Percentiles rank a stretch among this genome's conserved stretches.
Evolutionary conservation across 1,139 yeast species (phyloP).

Genomic region (Suhomyces atakaporum): DNA sequence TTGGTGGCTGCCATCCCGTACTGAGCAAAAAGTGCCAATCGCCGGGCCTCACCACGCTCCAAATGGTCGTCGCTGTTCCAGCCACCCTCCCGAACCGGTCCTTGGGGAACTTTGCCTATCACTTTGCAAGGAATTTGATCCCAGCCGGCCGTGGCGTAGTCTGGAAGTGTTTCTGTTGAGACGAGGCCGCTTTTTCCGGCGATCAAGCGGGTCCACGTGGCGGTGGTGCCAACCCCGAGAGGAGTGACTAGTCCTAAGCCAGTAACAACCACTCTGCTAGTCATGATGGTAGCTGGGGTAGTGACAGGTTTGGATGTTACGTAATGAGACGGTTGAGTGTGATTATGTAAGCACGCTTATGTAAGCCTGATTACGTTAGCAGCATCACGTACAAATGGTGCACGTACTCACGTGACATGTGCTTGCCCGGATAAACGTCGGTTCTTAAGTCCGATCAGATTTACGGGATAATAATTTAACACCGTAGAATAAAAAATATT

Average conservation of each 20-base stretch:
- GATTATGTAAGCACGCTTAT: too few relatives aligned
- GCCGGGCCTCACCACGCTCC: slow-evolving; percentile 48
- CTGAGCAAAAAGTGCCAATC: slow-evolving; percentile 74
- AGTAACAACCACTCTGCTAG: slow-evolving; percentile 76
- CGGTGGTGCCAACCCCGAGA: slow-evolving; percentile 66
- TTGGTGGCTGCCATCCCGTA: slow-evolving; percentile 75
- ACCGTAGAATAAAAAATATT: too few relatives aligned
- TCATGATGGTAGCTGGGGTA: neutral
- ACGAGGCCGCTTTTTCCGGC: slow-evolving; percentile 56
- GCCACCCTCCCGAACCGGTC: slow-evolving; percentile 48
- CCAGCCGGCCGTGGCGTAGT: slow-evolving; percentile 48
- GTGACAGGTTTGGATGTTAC: too few relatives aligned
- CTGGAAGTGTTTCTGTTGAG: slow-evolving; percentile 52
- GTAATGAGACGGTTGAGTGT: too few relatives aligned
- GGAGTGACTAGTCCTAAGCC: slow-evolving; percentile 90
- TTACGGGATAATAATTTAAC: too few relatives aligned
- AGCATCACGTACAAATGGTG: too few relatives aligned
- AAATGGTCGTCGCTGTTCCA: slow-evolving; percentile 54
- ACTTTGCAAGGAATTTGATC: slow-evolving; percentile 71
- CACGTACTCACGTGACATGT: too few relatives aligned
- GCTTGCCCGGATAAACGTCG: too few relatives aligned
- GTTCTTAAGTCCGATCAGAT: too few relatives aligned
- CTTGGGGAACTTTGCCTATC: slow-evolving; percentile 70
- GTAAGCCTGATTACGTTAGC: too few relatives aligned
- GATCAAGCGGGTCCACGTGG: slow-evolving; percentile 56